phyloP scores from a whole-genome alignment of 179 eudicot species.

The Gypsophila paniculata region DNA sequence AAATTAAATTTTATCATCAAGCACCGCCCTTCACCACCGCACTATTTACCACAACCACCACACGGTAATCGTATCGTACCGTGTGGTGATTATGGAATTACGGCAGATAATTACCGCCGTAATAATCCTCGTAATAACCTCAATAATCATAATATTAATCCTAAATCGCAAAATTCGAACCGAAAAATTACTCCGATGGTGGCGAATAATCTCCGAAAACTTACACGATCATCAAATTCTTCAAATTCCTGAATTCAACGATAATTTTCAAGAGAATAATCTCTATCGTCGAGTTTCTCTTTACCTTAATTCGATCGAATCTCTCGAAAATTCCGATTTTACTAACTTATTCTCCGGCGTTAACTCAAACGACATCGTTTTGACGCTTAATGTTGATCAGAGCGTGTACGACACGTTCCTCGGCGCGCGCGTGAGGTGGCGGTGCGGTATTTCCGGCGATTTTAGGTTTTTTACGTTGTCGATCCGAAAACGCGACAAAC shows the following conservation, averaged over 20 bases:
- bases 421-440: conserved; percentile 58
- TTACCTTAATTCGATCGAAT: conserved; percentile 56
- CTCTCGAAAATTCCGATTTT: conserved; percentile 53
- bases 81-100: conserved; percentile 12
- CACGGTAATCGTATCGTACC: too few relatives aligned
- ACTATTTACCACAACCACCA: neutral
- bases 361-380: conserved; percentile 45
- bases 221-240: conserved; percentile 61
- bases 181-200: conserved; percentile 26
- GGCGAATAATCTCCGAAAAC: conserved; percentile 33
- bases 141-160: conserved; percentile 23
- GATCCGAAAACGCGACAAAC: conserved; percentile 59
- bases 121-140: neutral
- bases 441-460: conserved; percentile 24
- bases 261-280: conserved; percentile 58
- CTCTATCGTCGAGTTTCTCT: conserved; percentile 46
- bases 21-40: too few relatives aligned
- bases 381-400: conserved; percentile 45
- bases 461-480: conserved; percentile 35
- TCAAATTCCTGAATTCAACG: conserved; percentile 66
- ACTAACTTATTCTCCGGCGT: conserved; percentile 53
- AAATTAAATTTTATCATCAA: too few relatives aligned
- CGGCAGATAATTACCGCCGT: conserved; percentile 11
- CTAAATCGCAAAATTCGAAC: conserved; percentile 29
- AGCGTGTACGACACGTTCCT: conserved; percentile 48